Evolutionary conservation across 208 protist species (phyloP).

Genomic region (Kentomonas sorsogonicus): DNA sequence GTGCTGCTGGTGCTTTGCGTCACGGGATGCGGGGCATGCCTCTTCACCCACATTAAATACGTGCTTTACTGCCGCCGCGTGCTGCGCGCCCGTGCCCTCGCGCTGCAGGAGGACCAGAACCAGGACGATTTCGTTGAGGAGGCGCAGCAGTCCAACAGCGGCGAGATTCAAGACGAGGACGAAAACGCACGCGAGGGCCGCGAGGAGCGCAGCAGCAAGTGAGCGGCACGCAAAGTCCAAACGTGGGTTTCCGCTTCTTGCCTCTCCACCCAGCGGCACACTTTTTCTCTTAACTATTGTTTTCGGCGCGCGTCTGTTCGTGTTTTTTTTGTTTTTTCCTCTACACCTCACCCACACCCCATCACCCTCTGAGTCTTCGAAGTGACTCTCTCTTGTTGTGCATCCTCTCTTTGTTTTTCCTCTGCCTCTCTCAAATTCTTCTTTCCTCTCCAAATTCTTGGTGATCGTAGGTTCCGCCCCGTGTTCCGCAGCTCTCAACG

Average conservation of each 20-base stretch:
- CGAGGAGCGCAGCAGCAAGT: no score
- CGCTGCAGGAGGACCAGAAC: conserved; percentile 18
- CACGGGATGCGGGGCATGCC: conserved; percentile 9
- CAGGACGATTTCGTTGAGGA: no score
- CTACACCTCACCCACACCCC: no score
- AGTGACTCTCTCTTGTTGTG: no score
- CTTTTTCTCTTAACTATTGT: conserved; percentile 6
- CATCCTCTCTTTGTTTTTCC: no score
- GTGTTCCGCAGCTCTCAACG: no score
- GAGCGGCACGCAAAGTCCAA: background rate
- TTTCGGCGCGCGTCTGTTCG: no score
- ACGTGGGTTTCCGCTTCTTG: background rate
- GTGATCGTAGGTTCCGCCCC: no score
- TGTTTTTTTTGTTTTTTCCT: conserved; percentile 11
- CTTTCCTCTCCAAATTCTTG: background rate
- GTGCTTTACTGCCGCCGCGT: conserved; percentile 13
- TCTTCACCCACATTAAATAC: conserved; percentile 15
- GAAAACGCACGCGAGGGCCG: no score
- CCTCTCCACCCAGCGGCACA: background rate
- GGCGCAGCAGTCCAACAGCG: no score
- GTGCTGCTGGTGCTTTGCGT: conserved; percentile 16
- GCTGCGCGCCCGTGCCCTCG: conserved; percentile 17
- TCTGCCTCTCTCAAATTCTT: background rate
- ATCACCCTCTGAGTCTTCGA: background rate
- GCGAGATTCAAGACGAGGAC: no score